A percentile compares a stretch with the other conserved stretches of the same genome.
These are phyloP conservation scores for Cystobasidium onofrii DNA, from an alignment of 768 basidiomycete species.

Conservation along the genomic window DNA sequence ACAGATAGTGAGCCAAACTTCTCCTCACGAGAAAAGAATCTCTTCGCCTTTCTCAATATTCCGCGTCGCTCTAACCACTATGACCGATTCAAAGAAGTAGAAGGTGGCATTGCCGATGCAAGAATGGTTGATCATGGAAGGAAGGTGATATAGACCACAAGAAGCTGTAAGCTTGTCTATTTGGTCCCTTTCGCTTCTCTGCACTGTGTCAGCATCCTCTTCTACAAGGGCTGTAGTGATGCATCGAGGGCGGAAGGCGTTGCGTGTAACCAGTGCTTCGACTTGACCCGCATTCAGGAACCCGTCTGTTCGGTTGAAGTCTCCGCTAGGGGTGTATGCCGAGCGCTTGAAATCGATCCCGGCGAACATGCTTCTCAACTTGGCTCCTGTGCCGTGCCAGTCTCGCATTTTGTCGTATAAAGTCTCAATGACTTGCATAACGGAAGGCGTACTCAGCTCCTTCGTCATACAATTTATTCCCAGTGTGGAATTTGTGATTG, in stretches of 20 bases:
- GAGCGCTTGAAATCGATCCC: neutral
- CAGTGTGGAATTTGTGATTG: neutral
- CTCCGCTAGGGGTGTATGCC: too few species aligned
- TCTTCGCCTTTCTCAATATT: neutral
- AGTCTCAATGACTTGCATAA: neutral
- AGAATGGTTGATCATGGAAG: constrained; percentile 23
- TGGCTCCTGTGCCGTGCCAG: neutral
- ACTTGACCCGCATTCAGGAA: constrained; percentile 8
- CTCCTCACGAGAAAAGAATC: neutral
- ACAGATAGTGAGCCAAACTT: neutral
- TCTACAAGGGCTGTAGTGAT: neutral
- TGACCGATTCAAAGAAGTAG: constrained; percentile 5
- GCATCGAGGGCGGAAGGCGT: neutral
- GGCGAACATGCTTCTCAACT: neutral
- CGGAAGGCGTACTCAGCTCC: neutral
- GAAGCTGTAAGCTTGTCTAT: neutral
- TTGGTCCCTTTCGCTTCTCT: neutral
- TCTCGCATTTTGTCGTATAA: neutral
- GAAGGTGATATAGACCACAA: constrained; percentile 2
- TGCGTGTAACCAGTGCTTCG: constrained; percentile 4
- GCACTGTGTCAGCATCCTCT: neutral
- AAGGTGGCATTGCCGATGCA: constrained; percentile 16
- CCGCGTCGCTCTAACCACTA: neutral
- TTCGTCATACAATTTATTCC: neutral
- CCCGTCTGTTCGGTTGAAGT: neutral